These are phyloP conservation scores for Angophora floribunda DNA, from an alignment of 345 rosid genomes.

Conservation along the genomic window DNA sequence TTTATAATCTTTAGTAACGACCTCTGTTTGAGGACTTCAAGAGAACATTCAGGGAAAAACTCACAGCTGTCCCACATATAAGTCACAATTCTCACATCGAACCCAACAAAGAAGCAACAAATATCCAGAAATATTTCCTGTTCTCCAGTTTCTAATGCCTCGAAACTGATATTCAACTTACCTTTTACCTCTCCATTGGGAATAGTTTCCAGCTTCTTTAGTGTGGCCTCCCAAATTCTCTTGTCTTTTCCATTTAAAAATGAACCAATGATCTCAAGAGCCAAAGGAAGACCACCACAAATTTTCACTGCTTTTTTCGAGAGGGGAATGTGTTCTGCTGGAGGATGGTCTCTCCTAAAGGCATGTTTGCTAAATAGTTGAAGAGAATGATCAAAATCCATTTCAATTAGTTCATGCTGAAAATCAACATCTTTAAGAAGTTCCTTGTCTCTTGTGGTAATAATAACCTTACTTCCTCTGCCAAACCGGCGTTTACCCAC, in stretches of 20 bases:
- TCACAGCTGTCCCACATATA: too few species aligned
- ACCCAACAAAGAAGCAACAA: too few species aligned
- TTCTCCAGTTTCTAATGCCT: accelerated
- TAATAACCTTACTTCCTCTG: not conserved
- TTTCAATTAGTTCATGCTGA: not conserved
- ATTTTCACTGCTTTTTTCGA: accelerated
- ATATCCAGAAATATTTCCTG: accelerated
- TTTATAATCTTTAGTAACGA: too few species aligned
- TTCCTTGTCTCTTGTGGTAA: not conserved
- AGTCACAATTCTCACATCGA: too few species aligned
- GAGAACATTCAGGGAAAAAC: too few species aligned
- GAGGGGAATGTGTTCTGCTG: accelerated
- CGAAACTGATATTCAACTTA: not conserved
- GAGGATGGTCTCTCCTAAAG: not conserved
- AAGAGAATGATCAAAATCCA: not conserved
- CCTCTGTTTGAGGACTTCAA: too few species aligned
- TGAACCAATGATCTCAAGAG: not conserved
- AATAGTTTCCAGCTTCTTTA: not conserved
- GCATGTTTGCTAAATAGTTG: not conserved
- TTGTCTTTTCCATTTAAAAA: not conserved
- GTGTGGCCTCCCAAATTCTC: accelerated
- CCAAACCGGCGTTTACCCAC: too few species aligned
- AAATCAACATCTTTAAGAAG: not conserved
- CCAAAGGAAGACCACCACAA: not conserved
- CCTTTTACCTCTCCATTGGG: not conserved